phyloP scores from a whole-genome alignment of 2,329 filamentous ascomycete species.

The Clonostachys rhizophaga region DNA sequence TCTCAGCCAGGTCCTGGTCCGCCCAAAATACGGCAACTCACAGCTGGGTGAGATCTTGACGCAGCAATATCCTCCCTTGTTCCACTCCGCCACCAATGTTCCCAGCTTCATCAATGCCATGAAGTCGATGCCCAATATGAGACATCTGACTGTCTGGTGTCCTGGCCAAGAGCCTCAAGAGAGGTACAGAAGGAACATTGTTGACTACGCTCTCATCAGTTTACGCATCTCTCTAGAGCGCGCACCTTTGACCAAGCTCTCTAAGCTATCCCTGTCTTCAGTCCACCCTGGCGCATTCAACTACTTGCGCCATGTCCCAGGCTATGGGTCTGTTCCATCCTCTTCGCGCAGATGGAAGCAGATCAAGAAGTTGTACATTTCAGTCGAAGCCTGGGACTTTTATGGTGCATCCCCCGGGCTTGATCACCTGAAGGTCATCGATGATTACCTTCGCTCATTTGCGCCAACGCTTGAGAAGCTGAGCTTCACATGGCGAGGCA shows the following conservation, averaged over 20 bases:
- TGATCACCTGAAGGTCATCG: slow-evolving; percentile 73
- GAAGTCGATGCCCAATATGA: slow-evolving; percentile 61
- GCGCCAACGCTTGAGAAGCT: slow-evolving; percentile 63
- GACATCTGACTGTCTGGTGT: slow-evolving; percentile 72
- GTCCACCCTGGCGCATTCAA: slow-evolving; percentile 73
- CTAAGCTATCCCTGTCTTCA: slow-evolving; percentile 65
- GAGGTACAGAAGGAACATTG: slow-evolving; percentile 69
- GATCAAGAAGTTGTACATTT: slow-evolving; percentile 69
- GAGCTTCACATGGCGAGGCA: slow-evolving; percentile 73
- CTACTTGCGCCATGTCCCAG: slow-evolving; percentile 71
- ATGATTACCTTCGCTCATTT: slow-evolving; percentile 74
- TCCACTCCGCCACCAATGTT: slow-evolving; percentile 86
- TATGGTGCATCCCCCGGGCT: slow-evolving; percentile 52
- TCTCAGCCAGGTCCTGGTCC: slow-evolving; percentile 53
- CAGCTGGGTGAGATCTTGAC: slow-evolving; percentile 79
- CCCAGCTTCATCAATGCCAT: slow-evolving; percentile 77
- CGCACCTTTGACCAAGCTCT: slow-evolving; percentile 59
- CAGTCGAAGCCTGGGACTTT: slow-evolving; percentile 67
- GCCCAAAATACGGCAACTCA: slow-evolving; percentile 74
- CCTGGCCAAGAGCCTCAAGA: slow-evolving; percentile 66
- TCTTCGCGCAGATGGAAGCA: slow-evolving; percentile 72
- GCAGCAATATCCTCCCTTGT: slow-evolving; percentile 82
- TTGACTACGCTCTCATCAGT: slow-evolving; percentile 87
- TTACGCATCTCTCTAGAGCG: slow-evolving; percentile 79
- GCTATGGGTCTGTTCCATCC: slow-evolving; percentile 70